These are phyloP conservation scores for Postia placenta DNA, from an alignment of 768 basidiomycete species.

Conservation along the genomic window DNA sequence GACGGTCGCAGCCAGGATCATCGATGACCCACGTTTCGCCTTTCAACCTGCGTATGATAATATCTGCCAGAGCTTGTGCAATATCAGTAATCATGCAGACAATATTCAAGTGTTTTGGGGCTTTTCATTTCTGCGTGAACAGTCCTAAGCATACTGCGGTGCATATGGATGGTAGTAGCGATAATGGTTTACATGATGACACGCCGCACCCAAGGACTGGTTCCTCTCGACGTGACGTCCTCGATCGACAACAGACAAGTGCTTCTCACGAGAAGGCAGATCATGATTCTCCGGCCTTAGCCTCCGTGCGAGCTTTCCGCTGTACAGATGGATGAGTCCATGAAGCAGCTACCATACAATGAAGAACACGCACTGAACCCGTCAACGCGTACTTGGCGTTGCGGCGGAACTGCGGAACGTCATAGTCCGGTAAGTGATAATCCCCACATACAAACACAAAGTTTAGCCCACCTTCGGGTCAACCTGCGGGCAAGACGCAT, in stretches of 20 bases:
- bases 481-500: conserved; percentile 41
- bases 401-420: conserved; percentile 64
- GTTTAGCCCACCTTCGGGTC: conserved; percentile 60
- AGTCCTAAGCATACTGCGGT: conserved; percentile 21
- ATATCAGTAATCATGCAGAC: neutral
- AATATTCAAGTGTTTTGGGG: conserved; percentile 18
- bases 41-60: no score
- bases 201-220: conserved; percentile 12
- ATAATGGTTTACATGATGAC: conserved; percentile 18
- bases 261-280: conserved; percentile 4
- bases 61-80: no score
- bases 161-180: conserved; percentile 20
- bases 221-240: neutral
- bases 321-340: conserved; percentile 21
- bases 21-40: no score
- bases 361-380: conserved; percentile 57
- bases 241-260: no score
- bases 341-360: neutral
- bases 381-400: conserved; percentile 67
- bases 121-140: conserved; percentile 21
- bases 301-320: conserved; percentile 63
- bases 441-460: neutral
- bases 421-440: conserved; percentile 1
- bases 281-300: conserved; percentile 46
- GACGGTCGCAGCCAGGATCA: conserved; percentile 8